Evolutionary conservation across 192 early-diverging fungal genomes (phyloP).

Genomic region (Umbelopsis vinacea): DNA sequence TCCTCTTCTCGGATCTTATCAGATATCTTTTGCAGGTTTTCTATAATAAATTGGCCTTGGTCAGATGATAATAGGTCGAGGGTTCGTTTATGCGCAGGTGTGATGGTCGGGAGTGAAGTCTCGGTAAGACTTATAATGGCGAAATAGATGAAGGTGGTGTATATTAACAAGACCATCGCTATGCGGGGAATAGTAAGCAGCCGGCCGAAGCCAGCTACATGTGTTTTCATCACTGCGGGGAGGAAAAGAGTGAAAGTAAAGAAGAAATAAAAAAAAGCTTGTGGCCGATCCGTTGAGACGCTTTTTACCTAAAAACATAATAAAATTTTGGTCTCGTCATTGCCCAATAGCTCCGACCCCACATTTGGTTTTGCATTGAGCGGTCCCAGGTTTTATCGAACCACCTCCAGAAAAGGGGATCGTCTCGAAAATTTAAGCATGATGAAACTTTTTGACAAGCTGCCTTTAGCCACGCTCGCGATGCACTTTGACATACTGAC

Average conservation of each 20-base stretch:
- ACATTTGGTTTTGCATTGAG: neutral
- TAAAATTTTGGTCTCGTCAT: neutral
- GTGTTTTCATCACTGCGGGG: neutral
- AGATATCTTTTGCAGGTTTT: neutral
- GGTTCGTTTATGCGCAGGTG: constrained; percentile 11
- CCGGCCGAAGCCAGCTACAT: neutral
- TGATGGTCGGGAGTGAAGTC: neutral
- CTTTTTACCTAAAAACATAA: neutral
- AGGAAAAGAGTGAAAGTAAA: neutral
- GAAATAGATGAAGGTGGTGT: constrained; percentile 11
- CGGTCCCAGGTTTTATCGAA: too few relatives aligned
- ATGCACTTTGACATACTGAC: too few relatives aligned
- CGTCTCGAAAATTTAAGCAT: too few relatives aligned
- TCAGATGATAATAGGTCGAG: neutral
- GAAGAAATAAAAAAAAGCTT: neutral
- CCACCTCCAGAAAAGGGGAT: too few relatives aligned
- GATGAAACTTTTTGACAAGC: too few relatives aligned
- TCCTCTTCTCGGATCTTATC: neutral
- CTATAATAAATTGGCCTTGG: constrained; percentile 15
- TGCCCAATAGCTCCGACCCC: neutral
- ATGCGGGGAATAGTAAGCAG: constrained; percentile 10
- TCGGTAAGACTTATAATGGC: neutral
- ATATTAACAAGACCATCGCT: neutral
- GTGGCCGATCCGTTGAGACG: constrained; percentile 9
- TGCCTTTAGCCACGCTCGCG: too few relatives aligned